phyloP scores from a whole-genome alignment of 768 basidiomycete genomes.

The Phanerodontia chrysosporium region DNA sequence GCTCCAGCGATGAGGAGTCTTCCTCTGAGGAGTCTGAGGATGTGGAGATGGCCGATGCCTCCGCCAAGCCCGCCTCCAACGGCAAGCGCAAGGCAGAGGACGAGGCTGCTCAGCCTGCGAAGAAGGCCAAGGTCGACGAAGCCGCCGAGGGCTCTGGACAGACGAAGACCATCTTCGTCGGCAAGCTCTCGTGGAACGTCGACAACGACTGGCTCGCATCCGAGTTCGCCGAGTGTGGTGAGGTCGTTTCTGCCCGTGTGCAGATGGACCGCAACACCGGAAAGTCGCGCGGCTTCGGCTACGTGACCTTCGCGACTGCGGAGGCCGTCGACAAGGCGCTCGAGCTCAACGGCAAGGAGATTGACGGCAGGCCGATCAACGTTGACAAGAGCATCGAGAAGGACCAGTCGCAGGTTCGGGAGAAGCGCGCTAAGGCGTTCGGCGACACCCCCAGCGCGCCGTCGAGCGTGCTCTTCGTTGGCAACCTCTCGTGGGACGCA shows the following conservation, averaged over 20 bases:
- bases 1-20: slow-evolving; percentile 21
- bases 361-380: slow-evolving; percentile 87
- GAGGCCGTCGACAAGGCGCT: slow-evolving; percentile 81
- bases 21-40: slow-evolving; percentile 35
- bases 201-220: slow-evolving; percentile 92
- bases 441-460: slow-evolving; percentile 67
- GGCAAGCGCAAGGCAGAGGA: slow-evolving; percentile 84
- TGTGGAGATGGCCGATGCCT: slow-evolving; percentile 57
- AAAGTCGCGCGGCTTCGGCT: slow-evolving; percentile 81
- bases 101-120: slow-evolving; percentile 52
- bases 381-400: slow-evolving; percentile 74
- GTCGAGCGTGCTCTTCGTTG: slow-evolving; percentile 80
- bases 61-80: slow-evolving; percentile 27
- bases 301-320: slow-evolving; percentile 69
- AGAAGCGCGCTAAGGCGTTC: slow-evolving; percentile 74
- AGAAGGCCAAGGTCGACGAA: slow-evolving; percentile 75
- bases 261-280: slow-evolving; percentile 79
- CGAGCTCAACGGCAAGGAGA: slow-evolving; percentile 76
- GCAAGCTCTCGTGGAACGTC: slow-evolving; percentile 91
- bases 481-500: slow-evolving; percentile 79
- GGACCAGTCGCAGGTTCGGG: slow-evolving; percentile 50
- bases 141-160: slow-evolving; percentile 42
- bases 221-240: slow-evolving; percentile 87
- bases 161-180: slow-evolving; percentile 81
- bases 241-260: slow-evolving; percentile 86